phyloP scores from a whole-genome alignment of 1,139 yeast genomes.

The Casaregolazyma suthepensis region DNA sequence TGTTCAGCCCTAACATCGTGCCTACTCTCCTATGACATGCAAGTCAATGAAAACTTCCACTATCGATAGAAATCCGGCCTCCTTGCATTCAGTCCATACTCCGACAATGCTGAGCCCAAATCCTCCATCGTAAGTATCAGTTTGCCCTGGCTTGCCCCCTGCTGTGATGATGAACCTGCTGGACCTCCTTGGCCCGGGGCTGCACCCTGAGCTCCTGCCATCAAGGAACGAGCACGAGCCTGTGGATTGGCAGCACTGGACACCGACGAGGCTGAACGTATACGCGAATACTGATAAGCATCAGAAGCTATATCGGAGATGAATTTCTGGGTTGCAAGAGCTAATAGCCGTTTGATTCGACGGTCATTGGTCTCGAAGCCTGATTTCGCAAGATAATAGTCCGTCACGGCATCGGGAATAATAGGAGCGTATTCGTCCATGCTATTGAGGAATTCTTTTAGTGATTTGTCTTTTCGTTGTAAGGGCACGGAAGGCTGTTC shows the following conservation, averaged over 20 bases:
- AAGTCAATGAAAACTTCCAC: no score
- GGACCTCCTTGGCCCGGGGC: slow-evolving; percentile 5
- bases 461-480: slow-evolving; percentile 77
- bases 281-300: slow-evolving; percentile 91
- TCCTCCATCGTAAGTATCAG: slow-evolving; percentile 85
- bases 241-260: slow-evolving; percentile 83
- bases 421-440: slow-evolving; percentile 96
- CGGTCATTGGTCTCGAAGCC: slow-evolving; percentile 82
- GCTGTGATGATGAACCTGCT: slow-evolving; percentile 23
- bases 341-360: slow-evolving; percentile 76
- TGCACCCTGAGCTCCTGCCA: slow-evolving; percentile 42
- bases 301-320: slow-evolving; percentile 92
- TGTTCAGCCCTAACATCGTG: neutral
- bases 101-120: slow-evolving; percentile 77
- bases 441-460: slow-evolving; percentile 76
- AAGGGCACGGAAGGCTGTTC: slow-evolving; percentile 52
- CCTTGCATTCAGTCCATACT: slow-evolving; percentile 84
- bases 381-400: slow-evolving; percentile 79
- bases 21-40: no score
- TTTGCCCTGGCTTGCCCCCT: slow-evolving; percentile 52
- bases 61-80: slow-evolving; percentile 90
- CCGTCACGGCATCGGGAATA: slow-evolving; percentile 97
- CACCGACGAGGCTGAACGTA: slow-evolving; percentile 77
- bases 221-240: slow-evolving; percentile 70
- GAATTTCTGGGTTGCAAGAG: slow-evolving; percentile 93